Conservation (phyloP, 1,284 basidiomycete species). For the Rhodotorula glutinis region DNA sequence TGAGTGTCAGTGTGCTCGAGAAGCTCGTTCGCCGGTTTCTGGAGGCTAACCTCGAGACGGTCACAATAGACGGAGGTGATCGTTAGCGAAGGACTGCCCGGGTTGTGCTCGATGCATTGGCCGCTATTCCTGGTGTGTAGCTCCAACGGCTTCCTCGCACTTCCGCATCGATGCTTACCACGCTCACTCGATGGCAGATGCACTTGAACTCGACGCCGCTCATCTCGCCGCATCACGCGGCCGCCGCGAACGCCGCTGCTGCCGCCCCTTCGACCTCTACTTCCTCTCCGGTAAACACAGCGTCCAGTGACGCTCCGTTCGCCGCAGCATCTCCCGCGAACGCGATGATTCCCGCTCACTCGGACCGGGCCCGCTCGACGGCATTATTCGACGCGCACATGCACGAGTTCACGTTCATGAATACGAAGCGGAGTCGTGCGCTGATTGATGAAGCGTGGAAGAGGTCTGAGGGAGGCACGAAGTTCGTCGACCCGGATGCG, state of each 20-base stretch:
- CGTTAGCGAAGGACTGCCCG: constrained; percentile 15
- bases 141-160: not conserved
- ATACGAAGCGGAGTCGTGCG: constrained; percentile 15
- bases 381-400: constrained; percentile 23
- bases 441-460: constrained; percentile 21
- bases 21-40: too few relatives aligned
- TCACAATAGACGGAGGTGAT: constrained; percentile 15
- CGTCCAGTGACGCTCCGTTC: too few relatives aligned
- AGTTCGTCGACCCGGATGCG: constrained; percentile 18
- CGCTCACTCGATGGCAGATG: too few relatives aligned
- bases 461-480: constrained; percentile 3
- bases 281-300: not conserved
- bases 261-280: not conserved
- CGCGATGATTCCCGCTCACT: not conserved
- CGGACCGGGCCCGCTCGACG: constrained; percentile 15
- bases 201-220: constrained; percentile 25
- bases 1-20: too few relatives aligned
- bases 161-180: too few relatives aligned
- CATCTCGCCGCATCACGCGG: constrained; percentile 5
- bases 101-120: constrained; percentile 19
- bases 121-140: constrained; percentile 18
- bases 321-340: not conserved
- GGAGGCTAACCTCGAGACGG: too few relatives aligned
- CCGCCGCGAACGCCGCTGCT: not conserved
- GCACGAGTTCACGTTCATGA: constrained; percentile 18